Evolutionary conservation across 1,139 yeast species (phyloP).

Genomic region (Wickerhamiella pararugosa): DNA sequence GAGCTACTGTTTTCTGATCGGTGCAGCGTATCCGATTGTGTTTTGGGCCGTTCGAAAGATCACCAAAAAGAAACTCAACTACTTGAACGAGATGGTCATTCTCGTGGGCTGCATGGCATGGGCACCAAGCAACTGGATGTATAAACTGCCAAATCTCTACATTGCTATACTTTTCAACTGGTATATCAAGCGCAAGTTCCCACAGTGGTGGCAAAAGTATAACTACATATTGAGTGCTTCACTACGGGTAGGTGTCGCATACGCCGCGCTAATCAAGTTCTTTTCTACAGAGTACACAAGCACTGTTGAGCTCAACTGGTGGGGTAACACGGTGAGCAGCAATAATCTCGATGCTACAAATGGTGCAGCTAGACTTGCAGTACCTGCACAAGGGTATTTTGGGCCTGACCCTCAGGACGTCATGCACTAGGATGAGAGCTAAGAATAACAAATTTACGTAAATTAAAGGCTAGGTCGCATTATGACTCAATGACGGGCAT

Average conservation of each 20-base stretch:
- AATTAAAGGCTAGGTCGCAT: not conserved
- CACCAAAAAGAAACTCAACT: constrained; percentile 30
- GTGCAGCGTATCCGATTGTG: constrained; percentile 32
- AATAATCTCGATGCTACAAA: constrained; percentile 35
- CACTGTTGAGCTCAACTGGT: constrained; percentile 31
- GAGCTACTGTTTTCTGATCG: constrained; percentile 39
- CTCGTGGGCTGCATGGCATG: constrained; percentile 31
- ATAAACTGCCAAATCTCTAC: constrained; percentile 36
- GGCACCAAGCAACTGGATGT: constrained; percentile 37
- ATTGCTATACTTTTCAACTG: constrained; percentile 39
- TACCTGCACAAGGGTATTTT: constrained; percentile 32
- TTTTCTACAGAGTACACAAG: constrained; percentile 22
- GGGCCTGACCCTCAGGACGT: constrained; percentile 22
- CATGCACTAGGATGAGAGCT: not conserved
- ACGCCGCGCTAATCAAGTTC: constrained; percentile 19
- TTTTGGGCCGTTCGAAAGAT: constrained; percentile 27
- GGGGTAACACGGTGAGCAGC: constrained; percentile 40
- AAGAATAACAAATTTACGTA: not conserved
- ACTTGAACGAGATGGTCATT: constrained; percentile 38
- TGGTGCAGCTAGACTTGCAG: constrained; percentile 15
- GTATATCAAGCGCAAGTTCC: constrained; percentile 34
- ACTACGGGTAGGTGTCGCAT: constrained; percentile 45
- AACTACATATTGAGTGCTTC: constrained; percentile 47
- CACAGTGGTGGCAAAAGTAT: constrained; percentile 50
- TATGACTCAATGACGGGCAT: not conserved